Evolutionary conservation across 2,329 filamentous ascomycete genomes (phyloP), one percentile per base, ranked within the genome.

Genomic region (Cladophialophora yegresii): DNA sequence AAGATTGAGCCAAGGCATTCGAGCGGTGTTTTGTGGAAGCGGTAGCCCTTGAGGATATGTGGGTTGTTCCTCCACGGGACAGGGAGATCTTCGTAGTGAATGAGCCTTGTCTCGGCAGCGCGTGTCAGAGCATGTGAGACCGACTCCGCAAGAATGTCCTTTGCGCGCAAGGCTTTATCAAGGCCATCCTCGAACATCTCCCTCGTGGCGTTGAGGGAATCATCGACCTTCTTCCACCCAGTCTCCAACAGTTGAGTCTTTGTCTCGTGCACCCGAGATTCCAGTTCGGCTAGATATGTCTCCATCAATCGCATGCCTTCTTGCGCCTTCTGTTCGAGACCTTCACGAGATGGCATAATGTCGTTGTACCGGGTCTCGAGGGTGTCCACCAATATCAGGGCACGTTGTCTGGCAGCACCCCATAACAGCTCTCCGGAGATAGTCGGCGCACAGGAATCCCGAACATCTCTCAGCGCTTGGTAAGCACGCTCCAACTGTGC

Each of bases 31-130:
- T 96, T 91, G 66, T 87, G 90, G 81, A 99, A 99, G 58, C 95
- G 93, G 76, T 99, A 99, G 20, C 95, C 95, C 60, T 86, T 87
- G 58, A 88, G 82, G 74, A 99, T 98, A 78, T 99, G 92, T 1
- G 93, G 92, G 78, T 99, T 99, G 73, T 96, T 89, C 66, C 90
- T 86, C 95, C 95, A 99, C 0, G 95, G 95, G 43, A 89, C 82
- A 1, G 95, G 95, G 4, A 99, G 83, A 73, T 97, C 92, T 54
- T 96, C 87, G 78, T 98, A 99, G 66, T 85, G 84, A 70, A 99
- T 89, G 13, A 97, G 83, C 54, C 93, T 91, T 56, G 91, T 85
- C 74, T 96, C 88, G 70, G 89, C 85, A 30, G 93, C 92, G 63
- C 87, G 83, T 22, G 81, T 72, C 62, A 96, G 86, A 12, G 95